Conservation (phyloP, 441 rosid genomes). For the Eugenia klotzschiana region DNA sequence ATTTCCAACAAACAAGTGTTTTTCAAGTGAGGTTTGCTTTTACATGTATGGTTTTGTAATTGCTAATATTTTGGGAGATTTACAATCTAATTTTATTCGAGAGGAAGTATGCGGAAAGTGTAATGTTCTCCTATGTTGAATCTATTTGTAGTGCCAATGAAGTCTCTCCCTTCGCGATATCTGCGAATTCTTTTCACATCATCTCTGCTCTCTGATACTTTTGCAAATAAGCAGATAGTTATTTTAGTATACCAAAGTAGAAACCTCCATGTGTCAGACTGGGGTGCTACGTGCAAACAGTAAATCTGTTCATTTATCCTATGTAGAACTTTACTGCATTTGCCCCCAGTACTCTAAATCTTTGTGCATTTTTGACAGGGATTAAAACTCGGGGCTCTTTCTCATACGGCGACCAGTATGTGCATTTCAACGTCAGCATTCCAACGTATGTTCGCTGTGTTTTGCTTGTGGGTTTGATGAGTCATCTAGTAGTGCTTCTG, state of each 20-base stretch:
- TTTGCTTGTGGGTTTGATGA: neutral
- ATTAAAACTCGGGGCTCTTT: slow-evolving; percentile 54
- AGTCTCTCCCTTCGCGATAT: neutral
- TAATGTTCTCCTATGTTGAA: neutral
- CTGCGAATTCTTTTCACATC: neutral
- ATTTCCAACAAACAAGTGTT: neutral
- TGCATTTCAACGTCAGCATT: slow-evolving; percentile 78
- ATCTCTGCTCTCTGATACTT: neutral
- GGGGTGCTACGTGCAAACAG: neutral
- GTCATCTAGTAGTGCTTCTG: neutral
- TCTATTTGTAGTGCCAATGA: neutral
- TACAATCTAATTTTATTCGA: neutral
- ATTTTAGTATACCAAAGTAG: neutral
- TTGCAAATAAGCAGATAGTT: neutral
- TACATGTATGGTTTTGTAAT: neutral
- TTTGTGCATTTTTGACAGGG: slow-evolving; percentile 24
- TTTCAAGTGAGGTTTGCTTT: neutral
- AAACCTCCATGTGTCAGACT: neutral
- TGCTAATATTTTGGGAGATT: neutral
- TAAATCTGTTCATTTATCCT: neutral
- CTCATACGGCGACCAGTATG: slow-evolving; percentile 72
- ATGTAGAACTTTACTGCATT: neutral
- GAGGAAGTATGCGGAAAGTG: neutral
- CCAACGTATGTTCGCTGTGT: slow-evolving; percentile 38
- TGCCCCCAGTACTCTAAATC: neutral